phyloP scores from a whole-genome alignment of 495 filamentous ascomycete genomes.

The Venustampulla echinocandica region DNA sequence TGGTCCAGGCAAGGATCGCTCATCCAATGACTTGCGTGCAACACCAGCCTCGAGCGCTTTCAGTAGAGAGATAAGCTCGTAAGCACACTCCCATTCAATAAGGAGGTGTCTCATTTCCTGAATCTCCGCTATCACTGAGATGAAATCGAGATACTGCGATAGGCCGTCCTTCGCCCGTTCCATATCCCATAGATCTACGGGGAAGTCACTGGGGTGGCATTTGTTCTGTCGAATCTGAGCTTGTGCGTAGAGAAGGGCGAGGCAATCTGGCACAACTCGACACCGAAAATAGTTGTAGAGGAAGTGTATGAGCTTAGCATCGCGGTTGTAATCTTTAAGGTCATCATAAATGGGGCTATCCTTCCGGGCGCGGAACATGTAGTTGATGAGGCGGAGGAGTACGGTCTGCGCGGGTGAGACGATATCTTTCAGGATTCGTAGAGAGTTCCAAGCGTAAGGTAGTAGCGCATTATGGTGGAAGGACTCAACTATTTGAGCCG shows the following conservation, averaged over 20 bases:
- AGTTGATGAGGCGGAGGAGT: constrained; percentile 77
- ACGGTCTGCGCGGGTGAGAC: constrained; percentile 91
- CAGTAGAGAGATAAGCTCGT: constrained; percentile 74
- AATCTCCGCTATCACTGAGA: constrained; percentile 80
- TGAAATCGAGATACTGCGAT: constrained; percentile 87
- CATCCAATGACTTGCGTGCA: constrained; percentile 55
- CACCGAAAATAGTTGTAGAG: constrained; percentile 86
- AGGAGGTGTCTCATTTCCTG: constrained; percentile 51
- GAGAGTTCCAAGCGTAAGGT: constrained; percentile 81
- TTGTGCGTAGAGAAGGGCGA: constrained; percentile 86
- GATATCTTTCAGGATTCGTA: constrained; percentile 87
- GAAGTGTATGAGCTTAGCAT: constrained; percentile 65
- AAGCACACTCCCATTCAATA: constrained; percentile 79
- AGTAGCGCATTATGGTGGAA: constrained; percentile 81
- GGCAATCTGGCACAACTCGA: constrained; percentile 84
- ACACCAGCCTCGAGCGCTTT: constrained; percentile 81
- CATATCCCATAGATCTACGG: constrained; percentile 94
- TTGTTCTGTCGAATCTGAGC: constrained; percentile 69
- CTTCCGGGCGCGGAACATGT: constrained; percentile 69
- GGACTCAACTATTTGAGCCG: constrained; percentile 88
- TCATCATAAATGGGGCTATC: constrained; percentile 47
- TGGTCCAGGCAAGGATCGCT: constrained; percentile 27
- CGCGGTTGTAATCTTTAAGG: constrained; percentile 36
- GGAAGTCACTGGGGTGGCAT: constrained; percentile 64
- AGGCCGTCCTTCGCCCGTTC: constrained; percentile 78